Evolutionary conservation across 805 yeast genomes (phyloP).

Genomic region (Kuraishia molischiana): DNA sequence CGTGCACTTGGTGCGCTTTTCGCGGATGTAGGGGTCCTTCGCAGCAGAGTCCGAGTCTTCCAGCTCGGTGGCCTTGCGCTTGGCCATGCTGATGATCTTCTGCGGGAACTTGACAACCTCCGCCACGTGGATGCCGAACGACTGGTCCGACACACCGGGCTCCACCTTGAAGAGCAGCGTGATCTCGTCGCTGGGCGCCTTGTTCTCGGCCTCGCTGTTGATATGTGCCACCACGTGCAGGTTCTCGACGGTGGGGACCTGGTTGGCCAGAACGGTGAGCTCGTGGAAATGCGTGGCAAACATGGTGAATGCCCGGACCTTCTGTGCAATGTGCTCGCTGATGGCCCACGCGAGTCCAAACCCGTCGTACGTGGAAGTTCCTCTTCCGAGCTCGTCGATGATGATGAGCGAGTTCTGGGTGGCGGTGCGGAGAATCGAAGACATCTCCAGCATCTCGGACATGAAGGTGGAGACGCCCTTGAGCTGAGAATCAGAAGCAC

Average conservation of each 20-base stretch:
- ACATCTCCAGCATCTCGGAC: conserved; percentile 94
- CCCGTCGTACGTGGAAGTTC: conserved; percentile 92
- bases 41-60: conserved; percentile 32
- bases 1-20: conserved; percentile 41
- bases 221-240: conserved; percentile 92
- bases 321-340: conserved; percentile 68
- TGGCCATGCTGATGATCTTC: conserved; percentile 91
- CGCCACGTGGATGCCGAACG: conserved; percentile 97
- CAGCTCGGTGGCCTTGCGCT: conserved; percentile 82
- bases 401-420: conserved; percentile 72
- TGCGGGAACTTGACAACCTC: conserved; percentile 89
- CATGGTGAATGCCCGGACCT: conserved; percentile 67
- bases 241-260: conserved; percentile 58
- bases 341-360: conserved; percentile 98
- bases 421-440: conserved; percentile 75
- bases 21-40: conserved; percentile 29
- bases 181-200: conserved; percentile 42
- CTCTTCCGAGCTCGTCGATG: conserved; percentile 94
- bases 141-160: conserved; percentile 90
- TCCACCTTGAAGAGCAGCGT: conserved; percentile 91
- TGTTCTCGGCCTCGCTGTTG: conserved; percentile 25
- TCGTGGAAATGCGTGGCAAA: conserved; percentile 99
- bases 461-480: conserved; percentile 95
- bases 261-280: conserved; percentile 68
- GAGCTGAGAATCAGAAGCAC: conserved; percentile 96